Evolutionary conservation across 805 yeast species (phyloP).

Genomic region (Candida alai): DNA sequence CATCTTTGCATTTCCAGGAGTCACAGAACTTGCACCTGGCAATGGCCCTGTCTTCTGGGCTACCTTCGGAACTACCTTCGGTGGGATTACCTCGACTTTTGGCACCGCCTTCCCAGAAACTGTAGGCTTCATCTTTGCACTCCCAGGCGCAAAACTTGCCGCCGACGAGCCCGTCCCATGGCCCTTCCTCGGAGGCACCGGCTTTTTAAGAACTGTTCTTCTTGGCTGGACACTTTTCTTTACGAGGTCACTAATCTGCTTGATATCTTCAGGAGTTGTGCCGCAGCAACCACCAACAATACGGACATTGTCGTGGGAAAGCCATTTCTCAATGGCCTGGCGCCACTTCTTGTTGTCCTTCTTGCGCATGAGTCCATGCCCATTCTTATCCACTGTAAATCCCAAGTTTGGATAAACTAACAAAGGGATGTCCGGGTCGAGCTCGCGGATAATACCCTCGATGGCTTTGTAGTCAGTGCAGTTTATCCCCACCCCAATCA

Average conservation of each 20-base stretch:
- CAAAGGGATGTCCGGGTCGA: slow-evolving; percentile 35
- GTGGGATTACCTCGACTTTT: too few species aligned
- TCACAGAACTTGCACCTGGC: too few species aligned
- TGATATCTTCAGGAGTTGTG: slow-evolving; percentile 45
- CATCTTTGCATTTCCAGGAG: too few species aligned
- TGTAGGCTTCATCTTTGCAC: too few species aligned
- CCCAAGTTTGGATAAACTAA: slow-evolving; percentile 77
- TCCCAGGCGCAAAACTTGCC: too few species aligned
- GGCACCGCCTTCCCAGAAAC: too few species aligned
- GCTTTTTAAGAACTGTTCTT: not conserved
- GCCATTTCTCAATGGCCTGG: slow-evolving; percentile 37
- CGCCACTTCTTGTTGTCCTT: slow-evolving; percentile 30
- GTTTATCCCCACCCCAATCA: slow-evolving; percentile 60
- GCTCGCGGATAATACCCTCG: slow-evolving; percentile 31
- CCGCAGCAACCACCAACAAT: slow-evolving; percentile 75
- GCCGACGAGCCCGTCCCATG: too few species aligned
- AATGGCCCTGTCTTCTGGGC: too few species aligned
- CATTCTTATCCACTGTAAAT: slow-evolving; percentile 50
- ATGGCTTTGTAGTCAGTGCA: slow-evolving; percentile 53
- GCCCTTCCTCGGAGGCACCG: not conserved
- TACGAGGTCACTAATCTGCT: slow-evolving; percentile 5
- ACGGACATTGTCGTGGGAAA: slow-evolving; percentile 36
- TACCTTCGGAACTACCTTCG: too few species aligned
- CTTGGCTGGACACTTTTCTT: not conserved
- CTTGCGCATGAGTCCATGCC: slow-evolving; percentile 22